Conservation (phyloP, 345 rosid species). For the Erodium maritimum region DNA sequence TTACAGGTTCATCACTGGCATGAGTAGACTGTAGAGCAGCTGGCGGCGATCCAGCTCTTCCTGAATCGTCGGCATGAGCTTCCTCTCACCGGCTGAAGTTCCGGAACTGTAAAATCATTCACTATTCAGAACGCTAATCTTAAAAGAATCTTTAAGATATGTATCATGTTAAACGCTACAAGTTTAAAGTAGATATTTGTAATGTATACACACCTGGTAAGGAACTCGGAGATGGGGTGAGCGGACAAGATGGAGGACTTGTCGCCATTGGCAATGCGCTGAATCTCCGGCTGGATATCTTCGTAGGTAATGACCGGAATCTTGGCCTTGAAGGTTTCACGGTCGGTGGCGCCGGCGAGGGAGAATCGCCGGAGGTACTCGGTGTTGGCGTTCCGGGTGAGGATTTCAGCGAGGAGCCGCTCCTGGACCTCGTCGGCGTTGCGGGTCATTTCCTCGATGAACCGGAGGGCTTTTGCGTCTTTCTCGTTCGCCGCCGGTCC, state of each 20-base stretch:
- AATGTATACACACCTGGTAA: constrained; percentile 75
- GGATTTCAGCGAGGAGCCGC: constrained; percentile 48
- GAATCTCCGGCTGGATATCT: constrained; percentile 77
- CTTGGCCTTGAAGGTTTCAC: constrained; percentile 51
- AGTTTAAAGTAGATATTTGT: too few species aligned
- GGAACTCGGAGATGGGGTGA: constrained; percentile 87
- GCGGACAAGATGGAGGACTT: constrained; percentile 73
- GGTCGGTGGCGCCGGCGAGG: constrained; percentile 53
- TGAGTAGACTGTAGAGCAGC: constrained; percentile 74
- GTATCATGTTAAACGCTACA: too few species aligned
- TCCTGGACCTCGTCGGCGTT: constrained; percentile 60
- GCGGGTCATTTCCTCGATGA: constrained; percentile 70
- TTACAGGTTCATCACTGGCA: constrained; percentile 98
- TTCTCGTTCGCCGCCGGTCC: constrained; percentile 74
- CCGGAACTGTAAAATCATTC: constrained; percentile 54
- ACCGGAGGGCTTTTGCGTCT: constrained; percentile 59
- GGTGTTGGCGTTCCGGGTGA: constrained; percentile 44
- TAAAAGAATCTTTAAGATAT: too few species aligned
- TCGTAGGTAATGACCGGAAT: constrained; percentile 75
- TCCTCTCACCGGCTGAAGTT: constrained; percentile 96
- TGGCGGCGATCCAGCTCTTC: constrained; percentile 94
- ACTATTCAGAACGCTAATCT: not conserved
- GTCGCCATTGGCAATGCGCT: constrained; percentile 90
- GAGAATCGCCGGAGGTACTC: constrained; percentile 59
- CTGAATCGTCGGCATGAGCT: constrained; percentile 82